Conservation (phyloP, 2,329 filamentous ascomycete genomes). For the Sclerotinia nivalis region DNA sequence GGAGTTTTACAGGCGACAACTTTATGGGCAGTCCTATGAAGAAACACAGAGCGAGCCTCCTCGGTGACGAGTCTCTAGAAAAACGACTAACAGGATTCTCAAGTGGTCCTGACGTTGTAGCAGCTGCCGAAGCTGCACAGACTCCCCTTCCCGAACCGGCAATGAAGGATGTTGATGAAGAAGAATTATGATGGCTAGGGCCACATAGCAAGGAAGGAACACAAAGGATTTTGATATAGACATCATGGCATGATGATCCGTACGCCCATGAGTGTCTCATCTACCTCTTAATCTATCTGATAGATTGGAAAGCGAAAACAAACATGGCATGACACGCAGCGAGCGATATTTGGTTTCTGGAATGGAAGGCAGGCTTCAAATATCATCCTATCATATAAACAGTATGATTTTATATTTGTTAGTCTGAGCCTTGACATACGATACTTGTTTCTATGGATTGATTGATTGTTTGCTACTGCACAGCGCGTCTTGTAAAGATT, state of each 20-base stretch:
- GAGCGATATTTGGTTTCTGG: constrained; percentile 15
- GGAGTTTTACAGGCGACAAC: constrained; percentile 48
- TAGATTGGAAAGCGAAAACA: constrained; percentile 12
- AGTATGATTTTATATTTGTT: constrained; percentile 15
- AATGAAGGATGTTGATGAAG: constrained; percentile 31
- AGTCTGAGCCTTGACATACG: not conserved
- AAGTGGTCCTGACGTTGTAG: constrained; percentile 33
- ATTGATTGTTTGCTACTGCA: constrained; percentile 13
- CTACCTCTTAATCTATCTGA: constrained; percentile 9
- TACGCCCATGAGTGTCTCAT: constrained; percentile 5
- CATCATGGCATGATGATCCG: not conserved
- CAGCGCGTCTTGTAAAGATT: constrained; percentile 3
- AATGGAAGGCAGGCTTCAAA: not conserved
- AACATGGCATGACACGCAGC: constrained; percentile 8
- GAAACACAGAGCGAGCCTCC: constrained; percentile 67
- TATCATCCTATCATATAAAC: constrained; percentile 1
- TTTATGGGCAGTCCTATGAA: constrained; percentile 71
- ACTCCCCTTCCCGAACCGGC: constrained; percentile 32
- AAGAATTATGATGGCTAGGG: constrained; percentile 38
- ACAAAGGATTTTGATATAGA: constrained; percentile 14
- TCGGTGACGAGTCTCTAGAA: constrained; percentile 46
- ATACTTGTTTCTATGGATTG: constrained; percentile 15
- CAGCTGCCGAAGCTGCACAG: constrained; percentile 39
- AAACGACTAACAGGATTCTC: constrained; percentile 36
- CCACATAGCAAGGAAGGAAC: constrained; percentile 10